A percentile compares a stretch with the other conserved stretches of the same genome.
Evolutionary conservation across 345 rosid genomes (phyloP).

Genomic region (Balakata baccata): DNA sequence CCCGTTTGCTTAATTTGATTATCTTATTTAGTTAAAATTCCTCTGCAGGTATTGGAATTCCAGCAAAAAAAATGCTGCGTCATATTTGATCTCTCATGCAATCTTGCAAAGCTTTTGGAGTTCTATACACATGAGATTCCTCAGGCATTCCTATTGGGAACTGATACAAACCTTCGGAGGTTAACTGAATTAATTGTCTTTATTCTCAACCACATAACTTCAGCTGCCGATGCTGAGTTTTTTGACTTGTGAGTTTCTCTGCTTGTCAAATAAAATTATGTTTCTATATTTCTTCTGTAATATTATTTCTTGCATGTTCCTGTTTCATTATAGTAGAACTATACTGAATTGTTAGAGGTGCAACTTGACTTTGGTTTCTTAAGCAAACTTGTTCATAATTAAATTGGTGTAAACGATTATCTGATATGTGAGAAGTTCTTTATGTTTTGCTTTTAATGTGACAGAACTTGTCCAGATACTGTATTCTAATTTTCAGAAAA

Average conservation of each 20-base stretch:
- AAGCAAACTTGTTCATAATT: background rate
- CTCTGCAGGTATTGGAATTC: conserved; percentile 65
- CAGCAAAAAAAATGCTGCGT: conserved; percentile 85
- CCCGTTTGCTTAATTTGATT: background rate
- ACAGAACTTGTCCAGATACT: background rate
- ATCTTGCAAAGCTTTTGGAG: conserved; percentile 87
- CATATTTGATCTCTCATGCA: conserved; percentile 90
- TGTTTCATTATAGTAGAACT: background rate
- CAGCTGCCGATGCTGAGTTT: conserved; percentile 82
- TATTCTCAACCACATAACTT: conserved; percentile 76
- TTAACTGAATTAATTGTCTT: conserved; percentile 79
- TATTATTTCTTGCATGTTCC: background rate
- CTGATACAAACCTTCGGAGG: conserved; percentile 86
- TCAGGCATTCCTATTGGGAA: conserved; percentile 71
- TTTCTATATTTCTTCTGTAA: background rate
- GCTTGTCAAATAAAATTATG: background rate
- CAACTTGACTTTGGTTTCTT: background rate
- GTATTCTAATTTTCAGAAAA: background rate
- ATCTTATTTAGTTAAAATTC: conserved; percentile 3
- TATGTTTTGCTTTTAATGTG: background rate
- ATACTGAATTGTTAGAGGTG: background rate
- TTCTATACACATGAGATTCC: conserved; percentile 84
- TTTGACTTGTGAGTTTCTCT: conserved; percentile 70
- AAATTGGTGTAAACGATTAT: background rate
- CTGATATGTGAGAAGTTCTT: background rate